A percentile compares a stretch with the other conserved stretches of the same genome.
phyloP scores from a whole-genome alignment of 176 grass and related monocot genomes.

The Musa acuminata region DNA sequence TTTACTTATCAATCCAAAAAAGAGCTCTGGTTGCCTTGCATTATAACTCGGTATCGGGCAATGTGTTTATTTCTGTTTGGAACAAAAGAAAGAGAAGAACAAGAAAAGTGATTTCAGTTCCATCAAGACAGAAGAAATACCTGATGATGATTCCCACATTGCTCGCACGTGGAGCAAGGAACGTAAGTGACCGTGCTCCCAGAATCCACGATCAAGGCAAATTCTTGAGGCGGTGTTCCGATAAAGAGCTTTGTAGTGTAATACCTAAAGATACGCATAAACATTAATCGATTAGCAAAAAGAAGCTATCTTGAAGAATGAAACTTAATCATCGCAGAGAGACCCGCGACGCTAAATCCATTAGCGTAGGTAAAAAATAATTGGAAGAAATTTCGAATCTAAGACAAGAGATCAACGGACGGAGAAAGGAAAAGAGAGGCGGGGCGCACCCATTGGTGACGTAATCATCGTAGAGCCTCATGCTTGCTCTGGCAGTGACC shows the following conservation, averaged over 20 bases:
- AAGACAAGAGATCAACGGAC: not conserved
- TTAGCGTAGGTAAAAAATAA: not conserved
- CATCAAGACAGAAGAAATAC: constrained; percentile 20
- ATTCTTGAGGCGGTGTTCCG: constrained; percentile 75
- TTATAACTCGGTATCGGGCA: not conserved
- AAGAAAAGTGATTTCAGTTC: not conserved
- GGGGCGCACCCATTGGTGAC: constrained; percentile 67
- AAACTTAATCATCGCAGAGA: not conserved
- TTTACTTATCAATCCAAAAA: too few species aligned
- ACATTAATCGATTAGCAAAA: not conserved
- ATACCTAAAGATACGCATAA: not conserved
- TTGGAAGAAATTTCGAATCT: not conserved
- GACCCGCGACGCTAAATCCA: not conserved
- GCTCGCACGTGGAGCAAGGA: constrained; percentile 87
- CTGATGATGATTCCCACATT: constrained; percentile 94
- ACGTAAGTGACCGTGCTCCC: constrained; percentile 98
- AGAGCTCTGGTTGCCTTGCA: not conserved
- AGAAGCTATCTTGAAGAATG: not conserved
- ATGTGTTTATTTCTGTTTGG: too few species aligned
- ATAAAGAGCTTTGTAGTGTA: constrained; percentile 67
- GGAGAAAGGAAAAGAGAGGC: not conserved
- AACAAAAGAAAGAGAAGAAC: constrained; percentile 7
- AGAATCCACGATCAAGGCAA: constrained; percentile 91
- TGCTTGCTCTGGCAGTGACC: constrained; percentile 52
- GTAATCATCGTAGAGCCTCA: constrained; percentile 92